Evolutionary conservation across 2,329 filamentous ascomycete genomes (phyloP), one percentile per base, ranked within the genome.

Genomic region (Chrysoporthe deuterocubensis): DNA sequence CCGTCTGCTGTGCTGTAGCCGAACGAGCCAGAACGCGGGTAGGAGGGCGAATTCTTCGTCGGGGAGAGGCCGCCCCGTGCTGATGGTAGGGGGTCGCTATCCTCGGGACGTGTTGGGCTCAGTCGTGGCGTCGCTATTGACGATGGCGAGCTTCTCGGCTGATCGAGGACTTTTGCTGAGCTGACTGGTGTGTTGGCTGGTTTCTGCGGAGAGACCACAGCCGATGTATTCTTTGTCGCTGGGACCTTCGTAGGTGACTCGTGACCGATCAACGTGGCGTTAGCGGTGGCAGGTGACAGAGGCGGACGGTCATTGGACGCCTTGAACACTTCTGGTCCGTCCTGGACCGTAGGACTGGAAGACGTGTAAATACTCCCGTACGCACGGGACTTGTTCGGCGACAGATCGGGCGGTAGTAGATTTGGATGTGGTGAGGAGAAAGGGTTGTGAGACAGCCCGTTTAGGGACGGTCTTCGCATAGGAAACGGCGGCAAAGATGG

Each of bases 51-150:
- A 64, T 84, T 81, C 72, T 87, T 87, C 40, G 78, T 82, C 1
- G 85, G 85, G 14, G 85, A 87, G 37, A 85, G 71, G 3, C 84
- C 85, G 18, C 81, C 83, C 62, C 78, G 79, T 3, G 78, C 76
- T 37, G 84, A 81, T 67, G 80, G 77, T 64, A 81, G 79, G 26
- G 81, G 79, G 2, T 80, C 77, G 32, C 71, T 69, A 57, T 76
- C 71, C 56, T 77, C 76, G 37, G 71, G 74, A 61, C 73, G 73
- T 34, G 71, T 69, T 16, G 69, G 69, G 46, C 62, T 67, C 58
- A 70, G 62, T n/a, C 69, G 57, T 60, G 69, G 69, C 44, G 69
- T 70, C 48, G 69, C 65, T 52, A 70, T 67, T 16, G 69, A 67
- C 6, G 72, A 70, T 52, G 75, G 71, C 54, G 72, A 75, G 64